Percentiles rank a stretch among this genome's conserved stretches.
phyloP scores from a whole-genome alignment of 805 yeast species.

The Maudiozyma bulderi region DNA sequence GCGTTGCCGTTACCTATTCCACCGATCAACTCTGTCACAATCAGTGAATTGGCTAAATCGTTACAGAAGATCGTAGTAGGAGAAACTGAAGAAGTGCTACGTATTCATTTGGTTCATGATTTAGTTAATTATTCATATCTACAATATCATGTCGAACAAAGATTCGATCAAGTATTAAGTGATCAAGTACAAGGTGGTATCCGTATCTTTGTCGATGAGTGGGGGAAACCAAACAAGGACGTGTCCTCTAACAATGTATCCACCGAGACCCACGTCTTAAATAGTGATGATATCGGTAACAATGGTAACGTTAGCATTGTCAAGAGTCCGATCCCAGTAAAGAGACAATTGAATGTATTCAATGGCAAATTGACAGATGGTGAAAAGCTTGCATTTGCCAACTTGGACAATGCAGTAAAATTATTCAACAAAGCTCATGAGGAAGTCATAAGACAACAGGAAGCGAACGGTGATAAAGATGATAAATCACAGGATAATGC shows the following conservation, averaged over 20 bases:
- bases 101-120: slow-evolving; percentile 60
- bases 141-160: slow-evolving; percentile 33
- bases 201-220: slow-evolving; percentile 47
- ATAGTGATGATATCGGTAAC: not conserved
- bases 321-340: not conserved
- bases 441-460: slow-evolving; percentile 20
- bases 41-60: slow-evolving; percentile 26
- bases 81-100: slow-evolving; percentile 44
- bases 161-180: slow-evolving; percentile 53
- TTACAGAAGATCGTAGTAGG: slow-evolving; percentile 28
- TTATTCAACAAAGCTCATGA: slow-evolving; percentile 28
- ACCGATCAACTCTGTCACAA: slow-evolving; percentile 16
- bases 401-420: slow-evolving; percentile 65
- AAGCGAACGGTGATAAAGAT: slow-evolving; percentile 16
- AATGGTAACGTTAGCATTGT: not conserved
- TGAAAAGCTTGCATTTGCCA: slow-evolving; percentile 80
- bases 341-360: slow-evolving; percentile 55
- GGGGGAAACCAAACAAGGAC: slow-evolving; percentile 30
- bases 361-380: slow-evolving; percentile 74
- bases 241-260: not conserved
- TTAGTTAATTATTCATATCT: slow-evolving; percentile 42
- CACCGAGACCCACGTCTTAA: not conserved
- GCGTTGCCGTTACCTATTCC: slow-evolving; percentile 19
- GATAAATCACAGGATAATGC: slow-evolving; percentile 8
- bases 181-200: slow-evolving; percentile 72